Evolutionary conservation across 1,139 yeast genomes (phyloP).

Genomic region (Nakaseomyces kungkrabaensis): DNA sequence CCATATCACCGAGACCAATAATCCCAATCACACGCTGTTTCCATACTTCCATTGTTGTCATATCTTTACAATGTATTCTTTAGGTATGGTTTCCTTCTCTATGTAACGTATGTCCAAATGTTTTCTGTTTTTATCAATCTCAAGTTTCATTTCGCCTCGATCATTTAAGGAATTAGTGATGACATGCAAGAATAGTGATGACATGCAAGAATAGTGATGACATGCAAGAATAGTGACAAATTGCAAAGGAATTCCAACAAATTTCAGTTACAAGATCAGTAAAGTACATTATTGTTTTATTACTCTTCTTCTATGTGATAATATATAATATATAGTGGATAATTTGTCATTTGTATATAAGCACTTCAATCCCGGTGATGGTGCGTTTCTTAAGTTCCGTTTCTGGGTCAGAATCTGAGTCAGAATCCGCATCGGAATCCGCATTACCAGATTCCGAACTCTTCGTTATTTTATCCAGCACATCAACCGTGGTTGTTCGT

Average conservation of each 20-base stretch:
- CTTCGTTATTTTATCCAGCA: slow-evolving; percentile 39
- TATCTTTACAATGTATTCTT: background rate
- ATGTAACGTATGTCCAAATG: background rate
- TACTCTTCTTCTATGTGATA: no score
- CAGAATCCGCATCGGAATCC: slow-evolving; percentile 4
- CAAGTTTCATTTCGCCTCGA: background rate
- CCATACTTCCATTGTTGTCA: slow-evolving; percentile 6
- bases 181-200: no score
- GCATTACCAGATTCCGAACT: background rate
- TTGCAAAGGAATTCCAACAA: no score
- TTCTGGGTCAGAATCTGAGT: slow-evolving; percentile 28
- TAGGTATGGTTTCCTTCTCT: background rate
- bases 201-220: no score
- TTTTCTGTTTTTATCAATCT: background rate
- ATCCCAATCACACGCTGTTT: slow-evolving; percentile 56
- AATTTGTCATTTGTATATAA: slow-evolving; percentile 26
- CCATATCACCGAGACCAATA: slow-evolving; percentile 97
- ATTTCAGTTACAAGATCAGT: no score
- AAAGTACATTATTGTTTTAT: no score
- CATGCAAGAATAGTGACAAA: background rate
- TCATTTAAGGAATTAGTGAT: background rate
- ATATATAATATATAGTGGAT: no score
- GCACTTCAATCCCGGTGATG: slow-evolving; percentile 50
- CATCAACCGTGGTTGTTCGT: slow-evolving; percentile 48
- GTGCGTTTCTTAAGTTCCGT: slow-evolving; percentile 39